Conservation (phyloP, 2,329 filamentous ascomycete species). For the Zasmidium cellare region DNA sequence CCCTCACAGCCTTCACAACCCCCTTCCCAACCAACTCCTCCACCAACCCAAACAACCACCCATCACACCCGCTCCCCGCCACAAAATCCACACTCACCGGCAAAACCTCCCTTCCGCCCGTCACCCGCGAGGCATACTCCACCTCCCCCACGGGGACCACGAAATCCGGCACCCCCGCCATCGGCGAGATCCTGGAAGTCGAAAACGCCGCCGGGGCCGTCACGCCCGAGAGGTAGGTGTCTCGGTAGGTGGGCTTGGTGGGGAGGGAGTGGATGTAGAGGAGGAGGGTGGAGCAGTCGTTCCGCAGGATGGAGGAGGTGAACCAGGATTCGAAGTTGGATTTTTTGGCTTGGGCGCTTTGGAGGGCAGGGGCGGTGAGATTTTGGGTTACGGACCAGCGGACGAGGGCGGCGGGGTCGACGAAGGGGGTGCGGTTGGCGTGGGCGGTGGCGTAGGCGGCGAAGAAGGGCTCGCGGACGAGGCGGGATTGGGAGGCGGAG, state of each 20-base stretch:
- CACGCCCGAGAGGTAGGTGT: conserved; percentile 1
- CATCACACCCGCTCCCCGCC: conserved; percentile 45
- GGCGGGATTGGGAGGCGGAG: conserved; percentile 44
- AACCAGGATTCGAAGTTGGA: not conserved
- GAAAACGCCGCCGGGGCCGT: conserved; percentile 1
- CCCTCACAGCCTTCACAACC: not conserved
- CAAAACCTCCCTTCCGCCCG: conserved; percentile 41
- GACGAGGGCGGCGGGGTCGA: conserved; percentile 40
- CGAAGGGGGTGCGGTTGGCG: conserved; percentile 46
- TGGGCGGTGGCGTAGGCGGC: conserved; percentile 47
- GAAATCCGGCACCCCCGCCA: conserved; percentile 32
- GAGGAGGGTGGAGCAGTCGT: not conserved
- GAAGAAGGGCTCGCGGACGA: conserved; percentile 48
- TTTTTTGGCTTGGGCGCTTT: not conserved
- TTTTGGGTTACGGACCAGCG: not conserved
- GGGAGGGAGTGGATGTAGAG: not conserved
- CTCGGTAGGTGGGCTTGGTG: not conserved
- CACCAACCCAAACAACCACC: conserved; percentile 43
- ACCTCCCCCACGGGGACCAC: conserved; percentile 48
- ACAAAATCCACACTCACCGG: conserved; percentile 45
- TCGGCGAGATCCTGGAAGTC: not conserved
- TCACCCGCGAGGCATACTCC: conserved; percentile 40
- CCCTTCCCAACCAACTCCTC: conserved; percentile 5
- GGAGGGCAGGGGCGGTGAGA: not conserved
- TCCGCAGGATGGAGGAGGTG: not conserved